These are phyloP conservation scores for Lasiodiplodia theobromae DNA, from an alignment of 2,329 filamentous ascomycete genomes.

Conservation along the genomic window DNA sequence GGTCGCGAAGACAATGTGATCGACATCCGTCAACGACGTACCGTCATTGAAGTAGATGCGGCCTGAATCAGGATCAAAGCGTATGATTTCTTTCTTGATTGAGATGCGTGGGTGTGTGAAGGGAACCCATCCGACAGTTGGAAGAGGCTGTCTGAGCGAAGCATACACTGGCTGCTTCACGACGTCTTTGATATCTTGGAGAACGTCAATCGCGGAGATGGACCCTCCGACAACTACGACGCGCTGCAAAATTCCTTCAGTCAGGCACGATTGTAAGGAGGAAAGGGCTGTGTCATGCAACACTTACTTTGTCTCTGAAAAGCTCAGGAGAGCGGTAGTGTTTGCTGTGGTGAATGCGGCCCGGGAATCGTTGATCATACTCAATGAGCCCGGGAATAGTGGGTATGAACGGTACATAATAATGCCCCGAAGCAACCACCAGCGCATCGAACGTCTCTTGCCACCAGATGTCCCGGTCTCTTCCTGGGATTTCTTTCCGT, in stretches of 20 bases:
- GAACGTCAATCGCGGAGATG: constrained; percentile 32
- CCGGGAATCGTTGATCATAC: constrained; percentile 68
- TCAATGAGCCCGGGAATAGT: constrained; percentile 64
- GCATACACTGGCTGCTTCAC: constrained; percentile 30
- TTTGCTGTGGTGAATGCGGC: constrained; percentile 65
- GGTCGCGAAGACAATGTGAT: constrained; percentile 32
- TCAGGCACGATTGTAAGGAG: neutral
- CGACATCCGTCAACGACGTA: constrained; percentile 27
- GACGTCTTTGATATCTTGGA: constrained; percentile 30
- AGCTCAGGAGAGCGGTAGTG: constrained; percentile 29
- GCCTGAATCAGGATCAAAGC: constrained; percentile 21
- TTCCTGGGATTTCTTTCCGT: constrained; percentile 29
- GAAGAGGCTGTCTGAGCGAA: constrained; percentile 30
- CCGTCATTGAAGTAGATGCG: constrained; percentile 32
- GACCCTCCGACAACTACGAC: constrained; percentile 33
- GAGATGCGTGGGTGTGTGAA: constrained; percentile 31
- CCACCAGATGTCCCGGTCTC: constrained; percentile 46
- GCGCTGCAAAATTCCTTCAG: neutral
- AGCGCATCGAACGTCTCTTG: constrained; percentile 67
- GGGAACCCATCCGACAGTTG: constrained; percentile 25
- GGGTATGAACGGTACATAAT: constrained; percentile 72
- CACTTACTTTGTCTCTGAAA: constrained; percentile 30
- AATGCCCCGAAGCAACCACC: constrained; percentile 78
- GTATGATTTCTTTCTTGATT: constrained; percentile 28
- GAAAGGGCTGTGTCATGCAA: no score